Conservation (phyloP, 768 basidiomycete genomes). For the Lentinula lateritia region DNA sequence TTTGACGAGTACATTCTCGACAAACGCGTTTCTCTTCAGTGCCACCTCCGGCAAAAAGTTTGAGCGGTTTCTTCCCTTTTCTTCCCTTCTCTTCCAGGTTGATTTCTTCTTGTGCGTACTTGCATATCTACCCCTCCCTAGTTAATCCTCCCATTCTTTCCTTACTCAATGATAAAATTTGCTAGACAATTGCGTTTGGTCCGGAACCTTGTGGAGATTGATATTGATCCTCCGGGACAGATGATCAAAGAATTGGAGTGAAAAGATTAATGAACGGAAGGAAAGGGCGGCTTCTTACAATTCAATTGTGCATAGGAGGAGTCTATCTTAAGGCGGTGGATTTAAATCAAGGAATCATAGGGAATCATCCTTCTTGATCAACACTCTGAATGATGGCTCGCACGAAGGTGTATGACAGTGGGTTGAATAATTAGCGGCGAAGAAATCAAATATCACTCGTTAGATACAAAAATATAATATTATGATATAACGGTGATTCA, state of each 20-base stretch:
- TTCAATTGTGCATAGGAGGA: background rate
- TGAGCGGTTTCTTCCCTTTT: no score
- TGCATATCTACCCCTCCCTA: no score
- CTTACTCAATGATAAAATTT: no score
- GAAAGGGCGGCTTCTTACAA: background rate
- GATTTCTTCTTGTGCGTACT: background rate
- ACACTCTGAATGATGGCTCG: slow-evolving; percentile 5
- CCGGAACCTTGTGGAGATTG: background rate
- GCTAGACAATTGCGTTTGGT: background rate
- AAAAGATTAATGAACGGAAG: background rate
- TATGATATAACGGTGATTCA: background rate
- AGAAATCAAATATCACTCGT: background rate
- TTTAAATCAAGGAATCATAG: background rate
- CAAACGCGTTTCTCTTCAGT: background rate
- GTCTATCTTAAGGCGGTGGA: background rate
- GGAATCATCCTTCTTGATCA: slow-evolving; percentile 4
- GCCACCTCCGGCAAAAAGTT: no score
- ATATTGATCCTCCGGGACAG: background rate
- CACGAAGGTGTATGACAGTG: background rate
- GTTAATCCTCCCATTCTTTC: no score
- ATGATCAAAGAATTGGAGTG: background rate
- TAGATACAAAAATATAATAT: background rate
- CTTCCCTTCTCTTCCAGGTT: background rate
- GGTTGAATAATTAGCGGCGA: background rate
- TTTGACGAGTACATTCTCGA: background rate